Evolutionary conservation across 805 yeast species (phyloP).

Genomic region (Millerozyma acaciae): DNA sequence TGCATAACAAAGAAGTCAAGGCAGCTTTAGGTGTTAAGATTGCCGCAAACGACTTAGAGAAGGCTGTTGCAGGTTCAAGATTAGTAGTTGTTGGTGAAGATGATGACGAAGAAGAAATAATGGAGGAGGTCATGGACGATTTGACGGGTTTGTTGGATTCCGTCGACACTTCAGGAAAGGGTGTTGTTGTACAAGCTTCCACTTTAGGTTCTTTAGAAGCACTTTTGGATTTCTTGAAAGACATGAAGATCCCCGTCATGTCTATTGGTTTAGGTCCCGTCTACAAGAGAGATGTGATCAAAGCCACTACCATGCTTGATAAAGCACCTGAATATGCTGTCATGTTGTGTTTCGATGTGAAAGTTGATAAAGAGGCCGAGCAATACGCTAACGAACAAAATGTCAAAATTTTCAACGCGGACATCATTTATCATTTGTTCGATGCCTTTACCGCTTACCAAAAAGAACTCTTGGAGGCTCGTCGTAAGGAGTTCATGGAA

Average conservation of each 20-base stretch:
- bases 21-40: conserved; percentile 99
- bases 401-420: conserved; percentile 90
- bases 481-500: conserved; percentile 83
- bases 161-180: conserved; percentile 91
- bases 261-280: conserved; percentile 98
- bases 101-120: conserved; percentile 94
- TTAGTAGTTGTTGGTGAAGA: conserved; percentile 92
- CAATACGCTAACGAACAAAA: conserved; percentile 95
- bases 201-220: conserved; percentile 98
- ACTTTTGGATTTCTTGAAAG: conserved; percentile 90
- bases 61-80: conserved; percentile 99
- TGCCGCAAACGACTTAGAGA: conserved; percentile 95
- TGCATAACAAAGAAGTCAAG: conserved; percentile 95
- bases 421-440: conserved; percentile 92
- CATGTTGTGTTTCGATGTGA: conserved; percentile 98
- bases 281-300: conserved; percentile 96
- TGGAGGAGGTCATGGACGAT: conserved; percentile 99
- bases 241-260: conserved; percentile 99
- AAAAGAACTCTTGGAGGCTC: conserved; percentile 77
- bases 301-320: conserved; percentile 94
- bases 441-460: conserved; percentile 94
- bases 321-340: conserved; percentile 93
- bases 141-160: conserved; percentile 90
- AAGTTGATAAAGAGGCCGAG: conserved; percentile 96
- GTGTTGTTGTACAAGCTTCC: conserved; percentile 98